Evolutionary conservation across 2,329 filamentous ascomycete genomes (phyloP).

Genomic region (Colletotrichum tropicicola): DNA sequence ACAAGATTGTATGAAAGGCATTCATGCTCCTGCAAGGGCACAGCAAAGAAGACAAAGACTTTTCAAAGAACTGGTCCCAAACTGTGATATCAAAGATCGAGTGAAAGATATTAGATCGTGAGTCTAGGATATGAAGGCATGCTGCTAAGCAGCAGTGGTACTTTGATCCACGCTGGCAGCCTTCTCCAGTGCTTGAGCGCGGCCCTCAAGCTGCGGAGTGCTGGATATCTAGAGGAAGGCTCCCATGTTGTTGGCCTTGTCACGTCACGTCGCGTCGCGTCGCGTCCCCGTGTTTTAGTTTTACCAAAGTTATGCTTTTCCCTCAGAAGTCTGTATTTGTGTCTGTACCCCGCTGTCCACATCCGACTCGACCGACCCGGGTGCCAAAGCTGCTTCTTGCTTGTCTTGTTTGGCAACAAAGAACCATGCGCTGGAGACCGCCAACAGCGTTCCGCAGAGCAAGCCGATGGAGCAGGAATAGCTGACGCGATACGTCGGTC

Average conservation of each 20-base stretch:
- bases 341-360: background rate
- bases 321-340: background rate
- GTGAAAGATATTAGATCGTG: background rate
- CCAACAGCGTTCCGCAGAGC: slow-evolving; percentile 37
- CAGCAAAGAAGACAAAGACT: too few species aligned
- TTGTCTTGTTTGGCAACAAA: slow-evolving; percentile 32
- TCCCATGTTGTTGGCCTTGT: background rate
- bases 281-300: background rate
- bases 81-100: too few species aligned
- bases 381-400: background rate
- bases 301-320: background rate
- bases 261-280: background rate
- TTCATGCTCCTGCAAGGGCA: too few species aligned
- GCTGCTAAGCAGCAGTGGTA: too few species aligned
- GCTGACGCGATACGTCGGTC: slow-evolving; percentile 46
- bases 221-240: too few species aligned
- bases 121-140: background rate
- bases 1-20: too few species aligned
- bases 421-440: slow-evolving; percentile 33
- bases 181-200: too few species aligned
- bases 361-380: background rate
- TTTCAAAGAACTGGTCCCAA: too few species aligned
- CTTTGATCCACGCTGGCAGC: too few species aligned
- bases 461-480: slow-evolving; percentile 45
- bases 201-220: too few species aligned